Evolutionary conservation across 2,329 filamentous ascomycete species (phyloP).

Genomic region (Ceratocystis variospora): DNA sequence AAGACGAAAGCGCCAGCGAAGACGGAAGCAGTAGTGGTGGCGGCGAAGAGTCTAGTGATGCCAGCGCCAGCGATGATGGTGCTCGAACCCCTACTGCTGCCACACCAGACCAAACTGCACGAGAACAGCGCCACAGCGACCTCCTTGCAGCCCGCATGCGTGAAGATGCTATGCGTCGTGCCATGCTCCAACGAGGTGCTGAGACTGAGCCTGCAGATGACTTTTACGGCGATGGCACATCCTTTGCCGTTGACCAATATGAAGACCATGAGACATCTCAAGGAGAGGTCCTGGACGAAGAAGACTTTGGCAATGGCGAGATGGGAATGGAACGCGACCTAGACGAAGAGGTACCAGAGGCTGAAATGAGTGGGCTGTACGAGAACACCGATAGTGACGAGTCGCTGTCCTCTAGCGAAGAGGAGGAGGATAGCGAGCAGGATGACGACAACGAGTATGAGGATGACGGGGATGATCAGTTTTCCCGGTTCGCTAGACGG

Average conservation of each 20-base stretch:
- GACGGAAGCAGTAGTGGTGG: conserved; percentile 22
- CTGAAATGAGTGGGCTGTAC: conserved; percentile 45
- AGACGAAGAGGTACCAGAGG: conserved; percentile 57
- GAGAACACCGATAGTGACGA: conserved; percentile 68
- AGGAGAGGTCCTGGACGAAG: conserved; percentile 49
- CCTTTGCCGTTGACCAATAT: conserved; percentile 22
- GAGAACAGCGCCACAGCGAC: conserved; percentile 35
- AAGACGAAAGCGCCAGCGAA: not conserved
- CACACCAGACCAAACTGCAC: conserved; percentile 25
- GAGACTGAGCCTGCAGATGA: conserved; percentile 38
- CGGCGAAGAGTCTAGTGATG: conserved; percentile 24
- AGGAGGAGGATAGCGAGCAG: conserved; percentile 29
- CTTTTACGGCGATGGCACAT: conserved; percentile 35
- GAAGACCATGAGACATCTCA: conserved; percentile 8
- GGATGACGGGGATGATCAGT: conserved; percentile 22
- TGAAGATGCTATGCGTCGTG: conserved; percentile 48
- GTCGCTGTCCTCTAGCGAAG: conserved; percentile 40
- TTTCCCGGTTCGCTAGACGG: conserved; percentile 14
- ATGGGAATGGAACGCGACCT: conserved; percentile 55
- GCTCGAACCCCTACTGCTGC: conserved; percentile 22
- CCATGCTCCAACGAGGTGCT: conserved; percentile 14
- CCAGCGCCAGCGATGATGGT: not conserved
- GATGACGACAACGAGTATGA: conserved; percentile 60
- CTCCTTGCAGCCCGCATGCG: conserved; percentile 39
- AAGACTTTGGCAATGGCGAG: conserved; percentile 36